Percentiles rank a stretch among this genome's conserved stretches.
Conservation (phyloP, 78 protist genomes). For the Protostelium mycophagum region DNA sequence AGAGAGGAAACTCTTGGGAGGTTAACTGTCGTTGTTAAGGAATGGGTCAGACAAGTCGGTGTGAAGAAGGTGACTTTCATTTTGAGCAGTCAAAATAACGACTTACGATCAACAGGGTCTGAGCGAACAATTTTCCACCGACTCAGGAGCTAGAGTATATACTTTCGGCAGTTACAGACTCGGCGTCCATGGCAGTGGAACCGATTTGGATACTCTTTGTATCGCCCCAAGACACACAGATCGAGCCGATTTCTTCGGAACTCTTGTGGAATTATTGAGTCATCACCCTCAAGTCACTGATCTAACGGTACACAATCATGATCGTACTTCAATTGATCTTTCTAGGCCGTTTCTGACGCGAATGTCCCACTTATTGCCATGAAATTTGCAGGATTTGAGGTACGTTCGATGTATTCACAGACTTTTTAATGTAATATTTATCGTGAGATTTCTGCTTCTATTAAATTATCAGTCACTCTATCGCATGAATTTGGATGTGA, state of each 20-base stretch:
- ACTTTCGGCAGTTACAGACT: constrained; percentile 96
- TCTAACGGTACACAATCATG: constrained; percentile 24
- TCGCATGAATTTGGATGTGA: too few relatives aligned
- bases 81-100: neutral
- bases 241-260: constrained; percentile 78
- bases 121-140: constrained; percentile 28
- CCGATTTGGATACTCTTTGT: constrained; percentile 96
- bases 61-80: constrained; percentile 24
- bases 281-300: constrained; percentile 60
- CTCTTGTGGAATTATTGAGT: constrained; percentile 34
- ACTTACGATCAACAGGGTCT: constrained; percentile 14
- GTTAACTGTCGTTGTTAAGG: constrained; percentile 40
- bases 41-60: constrained; percentile 58
- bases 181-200: constrained; percentile 86
- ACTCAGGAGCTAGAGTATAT: constrained; percentile 66
- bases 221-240: constrained; percentile 78
- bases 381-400: constrained; percentile 61
- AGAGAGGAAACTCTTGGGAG: constrained; percentile 65
- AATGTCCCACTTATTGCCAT: constrained; percentile 91
- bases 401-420: too few relatives aligned
- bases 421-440: too few relatives aligned
- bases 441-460: too few relatives aligned
- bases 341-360: constrained; percentile 81
- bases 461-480: too few relatives aligned
- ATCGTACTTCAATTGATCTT: neutral